These are phyloP conservation scores for Apiospora saccharicola DNA, from an alignment of 2,329 filamentous ascomycete genomes.

Conservation along the genomic window DNA sequence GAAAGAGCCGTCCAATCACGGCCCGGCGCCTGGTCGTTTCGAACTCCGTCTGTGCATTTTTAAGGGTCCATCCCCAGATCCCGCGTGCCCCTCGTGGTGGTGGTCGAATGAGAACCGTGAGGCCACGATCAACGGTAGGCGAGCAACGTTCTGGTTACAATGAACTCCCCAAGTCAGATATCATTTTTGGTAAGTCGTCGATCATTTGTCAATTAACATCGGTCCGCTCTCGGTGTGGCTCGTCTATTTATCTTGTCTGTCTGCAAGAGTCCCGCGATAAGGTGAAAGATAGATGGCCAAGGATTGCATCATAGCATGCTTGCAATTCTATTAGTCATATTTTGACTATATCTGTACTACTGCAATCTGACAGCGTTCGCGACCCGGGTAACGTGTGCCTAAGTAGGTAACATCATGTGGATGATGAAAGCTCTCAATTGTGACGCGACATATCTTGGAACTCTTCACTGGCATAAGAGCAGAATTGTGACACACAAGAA, in stretches of 20 bases:
- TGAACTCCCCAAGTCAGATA: constrained; percentile 43
- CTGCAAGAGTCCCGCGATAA: neutral
- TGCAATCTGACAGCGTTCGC: neutral
- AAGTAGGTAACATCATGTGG: neutral
- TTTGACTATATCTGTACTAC: constrained; percentile 3
- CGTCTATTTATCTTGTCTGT: neutral
- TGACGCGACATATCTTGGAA: neutral
- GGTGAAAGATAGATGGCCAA: neutral
- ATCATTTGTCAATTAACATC: neutral
- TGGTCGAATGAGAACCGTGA: constrained; percentile 17
- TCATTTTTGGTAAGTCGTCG: constrained; percentile 43
- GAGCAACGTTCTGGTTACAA: constrained; percentile 29
- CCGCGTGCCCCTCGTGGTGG: neutral
- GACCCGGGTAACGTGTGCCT: neutral
- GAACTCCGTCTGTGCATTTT: constrained; percentile 24
- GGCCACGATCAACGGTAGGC: constrained; percentile 13
- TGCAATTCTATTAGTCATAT: constrained; percentile 18
- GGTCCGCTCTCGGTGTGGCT: neutral
- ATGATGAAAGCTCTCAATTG: neutral
- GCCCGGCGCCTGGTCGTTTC: constrained; percentile 12
- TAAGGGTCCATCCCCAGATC: constrained; percentile 23
- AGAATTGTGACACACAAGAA: neutral
- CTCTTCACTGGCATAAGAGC: neutral
- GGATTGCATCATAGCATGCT: constrained; percentile 15
- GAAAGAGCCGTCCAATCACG: constrained; percentile 21